Base-by-base conservation (phyloP, 345 rosid species). In the Ailanthus altissimus region DNA sequence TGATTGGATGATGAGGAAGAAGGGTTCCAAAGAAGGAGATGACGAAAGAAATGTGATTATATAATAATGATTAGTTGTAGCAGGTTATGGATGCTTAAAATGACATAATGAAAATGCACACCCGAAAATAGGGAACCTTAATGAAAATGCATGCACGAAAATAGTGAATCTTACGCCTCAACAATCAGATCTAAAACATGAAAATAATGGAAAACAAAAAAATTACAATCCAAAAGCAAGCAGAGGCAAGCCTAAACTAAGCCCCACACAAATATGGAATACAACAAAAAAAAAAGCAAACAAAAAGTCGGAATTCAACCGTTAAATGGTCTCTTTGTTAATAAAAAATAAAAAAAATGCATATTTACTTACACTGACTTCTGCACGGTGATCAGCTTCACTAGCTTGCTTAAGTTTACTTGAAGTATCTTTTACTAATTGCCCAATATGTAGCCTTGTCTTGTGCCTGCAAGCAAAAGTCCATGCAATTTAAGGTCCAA, bases 381-480 rank as follows among this genome's bases (percentile, higher is more conserved):
- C 83, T 58, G 76, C 83, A 63, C 83, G 72, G 32, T 74, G 84
- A 87, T 91, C 92, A 7, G 80, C 79, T 81, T 91, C 96, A 62
- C 91, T 88, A 61, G 93, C 92, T 89, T 88, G 84, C 83, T 84
- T 89, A 60, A 91, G 93, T 63, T 85, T 88, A 6, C 84, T 84
- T 36, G 96, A 91, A 76, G 96, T 88, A n/a, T 86, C 87, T 77
- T 89, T 91, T 54, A 88, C 91, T 80, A 91, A 46, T 23, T 91
- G 89, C 53, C 90, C 80, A 67, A 91, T 86, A 47, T 85, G 91
- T 67, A 77, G 78, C 83, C 96, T 91, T 32, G 91, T 82, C 81
- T 84, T 87, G 71, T 84, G 90, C 81, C 96, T 91, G 89, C 81
- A 61, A 75, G 21, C 23, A 54, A 51, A n/a, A 62, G 11, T 62